Evolutionary conservation across 352 stramenopile genomes (phyloP).

Genomic region (Globisporangium apiculatum): DNA sequence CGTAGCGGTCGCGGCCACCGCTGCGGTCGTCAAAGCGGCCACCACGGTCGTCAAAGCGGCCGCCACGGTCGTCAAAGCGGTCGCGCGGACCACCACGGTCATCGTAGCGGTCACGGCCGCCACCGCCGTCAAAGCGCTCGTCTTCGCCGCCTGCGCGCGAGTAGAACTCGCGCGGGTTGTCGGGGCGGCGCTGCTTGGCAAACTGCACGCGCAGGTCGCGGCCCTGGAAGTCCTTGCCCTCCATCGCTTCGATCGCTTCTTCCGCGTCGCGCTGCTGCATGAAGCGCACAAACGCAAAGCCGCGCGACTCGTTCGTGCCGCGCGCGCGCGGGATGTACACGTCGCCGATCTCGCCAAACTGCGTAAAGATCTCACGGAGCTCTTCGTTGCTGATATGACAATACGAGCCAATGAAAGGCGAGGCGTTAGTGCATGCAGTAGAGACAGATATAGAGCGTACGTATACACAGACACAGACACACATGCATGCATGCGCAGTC

Average conservation of each 20-base stretch:
- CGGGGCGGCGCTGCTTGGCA: slow-evolving; percentile 64
- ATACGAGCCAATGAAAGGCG: background rate
- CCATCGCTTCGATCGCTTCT: slow-evolving; percentile 75
- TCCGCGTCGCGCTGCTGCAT: slow-evolving; percentile 85
- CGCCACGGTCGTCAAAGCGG: slow-evolving; percentile 6
- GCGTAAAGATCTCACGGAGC: slow-evolving; percentile 59
- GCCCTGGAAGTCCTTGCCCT: slow-evolving; percentile 67
- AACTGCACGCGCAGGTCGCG: slow-evolving; percentile 70
- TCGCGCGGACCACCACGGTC: slow-evolving; percentile 10
- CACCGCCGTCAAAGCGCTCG: slow-evolving; percentile 7
- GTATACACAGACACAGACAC: background rate
- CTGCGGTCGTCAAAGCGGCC: slow-evolving; percentile 1
- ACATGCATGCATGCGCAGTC: slow-evolving; percentile 1
- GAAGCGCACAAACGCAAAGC: slow-evolving; percentile 87
- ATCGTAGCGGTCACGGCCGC: slow-evolving; percentile 21
- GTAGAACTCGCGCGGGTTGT: slow-evolving; percentile 77
- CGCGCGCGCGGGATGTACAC: slow-evolving; percentile 79
- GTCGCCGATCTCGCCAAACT: slow-evolving; percentile 74
- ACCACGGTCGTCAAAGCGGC: slow-evolving; percentile 13
- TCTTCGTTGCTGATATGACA: slow-evolving; percentile 27
- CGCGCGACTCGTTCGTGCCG: slow-evolving; percentile 67
- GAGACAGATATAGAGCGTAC: background rate
- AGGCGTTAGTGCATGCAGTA: background rate
- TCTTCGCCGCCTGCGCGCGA: slow-evolving; percentile 21
- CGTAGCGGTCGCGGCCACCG: slow-evolving; percentile 22